These are phyloP conservation scores for Clavispora fructus DNA, from an alignment of 805 yeast genomes.

Conservation along the genomic window DNA sequence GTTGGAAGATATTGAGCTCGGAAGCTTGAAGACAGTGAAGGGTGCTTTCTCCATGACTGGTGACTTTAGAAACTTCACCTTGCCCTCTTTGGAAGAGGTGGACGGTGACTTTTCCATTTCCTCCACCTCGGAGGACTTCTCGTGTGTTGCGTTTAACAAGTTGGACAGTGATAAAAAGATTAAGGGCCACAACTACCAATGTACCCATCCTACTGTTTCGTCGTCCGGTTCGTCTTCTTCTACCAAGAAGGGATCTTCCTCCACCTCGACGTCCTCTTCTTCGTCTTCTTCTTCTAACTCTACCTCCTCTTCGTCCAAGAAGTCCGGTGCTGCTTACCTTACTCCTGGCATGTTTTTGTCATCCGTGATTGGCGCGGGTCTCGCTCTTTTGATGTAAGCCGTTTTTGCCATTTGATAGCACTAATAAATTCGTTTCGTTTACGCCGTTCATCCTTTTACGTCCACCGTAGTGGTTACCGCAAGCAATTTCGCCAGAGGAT, in stretches of 20 bases:
- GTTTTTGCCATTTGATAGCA: not conserved
- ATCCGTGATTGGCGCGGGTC: slow-evolving; percentile 21
- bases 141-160: slow-evolving; percentile 30
- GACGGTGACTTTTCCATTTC: slow-evolving; percentile 37
- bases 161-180: slow-evolving; percentile 28
- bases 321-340: slow-evolving; percentile 15
- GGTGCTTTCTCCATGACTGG: slow-evolving; percentile 40
- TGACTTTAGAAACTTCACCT: slow-evolving; percentile 33
- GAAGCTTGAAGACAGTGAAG: slow-evolving; percentile 26
- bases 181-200: slow-evolving; percentile 41
- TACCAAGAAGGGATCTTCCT: slow-evolving; percentile 11
- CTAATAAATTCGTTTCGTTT: not conserved
- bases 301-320: slow-evolving; percentile 13
- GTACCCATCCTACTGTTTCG: slow-evolving; percentile 29
- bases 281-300: slow-evolving; percentile 18
- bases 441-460: too few relatives aligned
- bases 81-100: slow-evolving; percentile 32
- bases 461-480: too few relatives aligned
- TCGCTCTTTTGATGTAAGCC: slow-evolving; percentile 24
- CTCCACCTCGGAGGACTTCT: slow-evolving; percentile 33
- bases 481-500: too few relatives aligned
- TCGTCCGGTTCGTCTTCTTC: slow-evolving; percentile 13
- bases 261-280: slow-evolving; percentile 12
- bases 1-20: slow-evolving; percentile 28
- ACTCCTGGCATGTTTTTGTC: slow-evolving; percentile 18